A percentile compares a stretch with the other conserved stretches of the same genome.
Conservation (phyloP, 2,329 filamentous ascomycete genomes). For the Ophioceras dolichostomum region DNA sequence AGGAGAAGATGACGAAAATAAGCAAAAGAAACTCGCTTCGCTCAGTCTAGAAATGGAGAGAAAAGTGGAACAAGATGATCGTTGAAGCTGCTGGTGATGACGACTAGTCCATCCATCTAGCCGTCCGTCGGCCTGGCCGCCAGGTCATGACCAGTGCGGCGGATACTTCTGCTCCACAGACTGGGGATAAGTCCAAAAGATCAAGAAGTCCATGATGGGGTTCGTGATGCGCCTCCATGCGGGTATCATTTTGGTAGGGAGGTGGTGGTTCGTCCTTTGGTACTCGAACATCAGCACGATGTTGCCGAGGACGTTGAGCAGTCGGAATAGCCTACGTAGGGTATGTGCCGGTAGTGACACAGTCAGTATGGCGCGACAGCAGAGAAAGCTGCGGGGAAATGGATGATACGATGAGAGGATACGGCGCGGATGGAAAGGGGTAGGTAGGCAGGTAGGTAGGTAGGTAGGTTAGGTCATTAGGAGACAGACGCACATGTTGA, state of each 20-base stretch:
- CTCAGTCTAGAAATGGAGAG: no score
- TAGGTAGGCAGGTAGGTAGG: not conserved
- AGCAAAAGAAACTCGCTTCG: no score
- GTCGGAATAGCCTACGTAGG: slow-evolving; percentile 25
- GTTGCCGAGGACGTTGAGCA: slow-evolving; percentile 26
- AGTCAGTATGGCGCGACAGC: no score
- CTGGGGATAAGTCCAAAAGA: slow-evolving; percentile 30
- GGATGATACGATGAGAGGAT: no score
- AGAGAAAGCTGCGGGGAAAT: no score
- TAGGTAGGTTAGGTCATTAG: not conserved
- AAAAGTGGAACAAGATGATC: no score
- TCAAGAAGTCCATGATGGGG: slow-evolving; percentile 16
- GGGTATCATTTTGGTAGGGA: slow-evolving; percentile 13
- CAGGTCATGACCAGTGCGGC: slow-evolving; percentile 2
- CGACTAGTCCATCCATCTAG: no score
- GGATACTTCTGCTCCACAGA: slow-evolving; percentile 23
- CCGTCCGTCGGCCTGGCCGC: no score
- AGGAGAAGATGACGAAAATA: no score
- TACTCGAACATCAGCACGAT: slow-evolving; percentile 22
- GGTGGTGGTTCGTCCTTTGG: slow-evolving; percentile 22
- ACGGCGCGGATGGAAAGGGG: not conserved
- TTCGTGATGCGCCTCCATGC: slow-evolving; percentile 13
- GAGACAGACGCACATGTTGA: slow-evolving; percentile 24
- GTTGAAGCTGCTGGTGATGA: no score
- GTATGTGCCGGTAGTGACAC: no score